Evolutionary conservation across 352 stramenopile genomes (phyloP).

Genomic region (Phytophthora pluvialis): DNA sequence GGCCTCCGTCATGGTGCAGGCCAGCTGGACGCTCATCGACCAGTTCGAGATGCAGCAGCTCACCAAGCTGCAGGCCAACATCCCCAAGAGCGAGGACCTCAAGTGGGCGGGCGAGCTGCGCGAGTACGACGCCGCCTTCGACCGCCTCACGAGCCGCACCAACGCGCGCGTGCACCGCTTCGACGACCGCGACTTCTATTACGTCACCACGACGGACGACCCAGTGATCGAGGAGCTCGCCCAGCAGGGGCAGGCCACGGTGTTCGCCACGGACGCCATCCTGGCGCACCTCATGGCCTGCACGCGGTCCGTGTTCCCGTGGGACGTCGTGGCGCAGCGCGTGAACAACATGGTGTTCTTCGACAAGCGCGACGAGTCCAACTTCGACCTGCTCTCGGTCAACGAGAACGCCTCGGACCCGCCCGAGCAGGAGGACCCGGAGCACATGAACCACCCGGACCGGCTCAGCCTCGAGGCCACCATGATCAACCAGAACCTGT

Average conservation of each 20-base stretch:
- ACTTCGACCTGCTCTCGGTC: constrained; percentile 96
- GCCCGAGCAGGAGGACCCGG: constrained; percentile 82
- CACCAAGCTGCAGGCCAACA: constrained; percentile 93
- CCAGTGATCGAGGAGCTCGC: constrained; percentile 95
- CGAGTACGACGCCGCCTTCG: constrained; percentile 95
- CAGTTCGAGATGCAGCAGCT: constrained; percentile 97
- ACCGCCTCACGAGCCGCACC: constrained; percentile 92
- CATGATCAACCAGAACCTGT: constrained; percentile 99
- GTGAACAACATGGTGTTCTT: constrained; percentile 97
- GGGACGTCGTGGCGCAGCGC: constrained; percentile 95
- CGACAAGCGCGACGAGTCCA: constrained; percentile 96
- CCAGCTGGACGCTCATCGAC: constrained; percentile 94
- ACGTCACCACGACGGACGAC: constrained; percentile 97
- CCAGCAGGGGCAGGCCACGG: constrained; percentile 89
- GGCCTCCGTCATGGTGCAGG: constrained; percentile 91
- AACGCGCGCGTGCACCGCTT: constrained; percentile 80
- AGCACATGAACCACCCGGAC: constrained; percentile 96
- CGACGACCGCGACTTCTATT: constrained; percentile 96
- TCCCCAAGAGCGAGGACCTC: constrained; percentile 89
- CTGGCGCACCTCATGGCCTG: constrained; percentile 97
- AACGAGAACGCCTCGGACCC: constrained; percentile 96
- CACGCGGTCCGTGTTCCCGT: constrained; percentile 96
- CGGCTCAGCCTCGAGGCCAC: constrained; percentile 96
- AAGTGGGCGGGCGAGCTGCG: constrained; percentile 95
- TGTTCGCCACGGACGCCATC: constrained; percentile 98